These are phyloP conservation scores for Pichia phayaonensis DNA, from an alignment of 805 yeast genomes.

Conservation along the genomic window DNA sequence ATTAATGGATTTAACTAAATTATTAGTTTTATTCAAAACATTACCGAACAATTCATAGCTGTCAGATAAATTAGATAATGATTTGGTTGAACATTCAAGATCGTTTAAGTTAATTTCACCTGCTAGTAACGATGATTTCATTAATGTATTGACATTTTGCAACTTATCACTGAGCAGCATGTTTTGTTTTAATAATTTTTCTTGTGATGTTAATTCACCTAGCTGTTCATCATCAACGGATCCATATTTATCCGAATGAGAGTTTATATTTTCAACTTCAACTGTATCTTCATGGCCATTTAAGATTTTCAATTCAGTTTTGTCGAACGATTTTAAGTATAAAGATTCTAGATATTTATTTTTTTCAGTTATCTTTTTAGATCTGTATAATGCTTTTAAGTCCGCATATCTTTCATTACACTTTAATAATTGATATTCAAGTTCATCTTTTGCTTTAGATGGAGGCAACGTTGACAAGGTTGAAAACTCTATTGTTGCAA, in stretches of 20 bases:
- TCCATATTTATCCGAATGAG: background rate
- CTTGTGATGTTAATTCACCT: conserved; percentile 28
- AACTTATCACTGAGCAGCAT: conserved; percentile 38
- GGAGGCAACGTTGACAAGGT: conserved; percentile 7
- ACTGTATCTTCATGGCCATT: background rate
- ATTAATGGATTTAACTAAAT: conserved; percentile 43
- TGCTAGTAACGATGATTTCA: conserved; percentile 43
- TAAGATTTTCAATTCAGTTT: conserved; percentile 4
- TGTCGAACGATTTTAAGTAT: conserved; percentile 9
- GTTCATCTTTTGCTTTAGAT: conserved; percentile 1
- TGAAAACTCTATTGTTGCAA: conserved; percentile 9
- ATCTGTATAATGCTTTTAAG: conserved; percentile 22
- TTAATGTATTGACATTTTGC: conserved; percentile 40
- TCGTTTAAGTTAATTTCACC: conserved; percentile 44
- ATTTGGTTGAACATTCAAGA: conserved; percentile 38
- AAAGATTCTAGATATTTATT: conserved; percentile 12
- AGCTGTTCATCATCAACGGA: conserved; percentile 22
- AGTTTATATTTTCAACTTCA: background rate
- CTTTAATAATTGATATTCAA: conserved; percentile 12
- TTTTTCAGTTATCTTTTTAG: conserved; percentile 22
- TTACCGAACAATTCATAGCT: conserved; percentile 35
- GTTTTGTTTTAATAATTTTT: conserved; percentile 39
- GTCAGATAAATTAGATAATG: conserved; percentile 33
- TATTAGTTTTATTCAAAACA: conserved; percentile 35
- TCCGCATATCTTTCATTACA: conserved; percentile 20